Evolutionary conservation across 129 eudicot genomes (phyloP).

Genomic region (Logfia minima): DNA sequence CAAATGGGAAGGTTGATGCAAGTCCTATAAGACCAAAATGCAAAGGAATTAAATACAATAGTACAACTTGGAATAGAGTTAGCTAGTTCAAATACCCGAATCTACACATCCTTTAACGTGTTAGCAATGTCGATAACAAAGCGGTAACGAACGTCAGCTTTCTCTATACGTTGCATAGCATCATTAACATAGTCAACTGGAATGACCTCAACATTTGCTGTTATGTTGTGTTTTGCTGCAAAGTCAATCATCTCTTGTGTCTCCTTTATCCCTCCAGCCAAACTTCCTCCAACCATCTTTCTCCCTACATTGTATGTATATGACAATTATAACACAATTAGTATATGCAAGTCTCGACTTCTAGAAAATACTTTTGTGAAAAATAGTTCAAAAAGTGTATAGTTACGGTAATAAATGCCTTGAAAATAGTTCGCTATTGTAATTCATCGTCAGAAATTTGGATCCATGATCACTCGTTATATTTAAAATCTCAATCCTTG

Average conservation of each 20-base stretch:
- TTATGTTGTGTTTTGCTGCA: constrained; percentile 49
- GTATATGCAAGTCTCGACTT: too few species aligned
- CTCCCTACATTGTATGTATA: constrained; percentile 24
- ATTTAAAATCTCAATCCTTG: background rate
- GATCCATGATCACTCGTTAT: too few species aligned
- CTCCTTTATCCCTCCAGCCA: constrained; percentile 47
- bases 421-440: too few species aligned
- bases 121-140: constrained; percentile 42
- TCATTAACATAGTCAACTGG: constrained; percentile 39
- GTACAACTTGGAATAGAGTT: background rate
- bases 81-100: background rate
- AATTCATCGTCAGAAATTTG: too few species aligned
- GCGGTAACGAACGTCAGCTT: constrained; percentile 38
- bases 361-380: too few species aligned
- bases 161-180: constrained; percentile 44
- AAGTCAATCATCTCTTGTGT: constrained; percentile 50
- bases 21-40: too few species aligned
- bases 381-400: too few species aligned
- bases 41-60: background rate
- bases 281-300: constrained; percentile 46
- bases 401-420: too few species aligned
- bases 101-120: constrained; percentile 17
- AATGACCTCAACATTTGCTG: constrained; percentile 45
- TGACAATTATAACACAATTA: background rate
- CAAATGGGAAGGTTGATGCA: too few species aligned